phyloP scores from a whole-genome alignment of 2,329 filamentous ascomycete genomes.

The Colletotrichum sublineola region DNA sequence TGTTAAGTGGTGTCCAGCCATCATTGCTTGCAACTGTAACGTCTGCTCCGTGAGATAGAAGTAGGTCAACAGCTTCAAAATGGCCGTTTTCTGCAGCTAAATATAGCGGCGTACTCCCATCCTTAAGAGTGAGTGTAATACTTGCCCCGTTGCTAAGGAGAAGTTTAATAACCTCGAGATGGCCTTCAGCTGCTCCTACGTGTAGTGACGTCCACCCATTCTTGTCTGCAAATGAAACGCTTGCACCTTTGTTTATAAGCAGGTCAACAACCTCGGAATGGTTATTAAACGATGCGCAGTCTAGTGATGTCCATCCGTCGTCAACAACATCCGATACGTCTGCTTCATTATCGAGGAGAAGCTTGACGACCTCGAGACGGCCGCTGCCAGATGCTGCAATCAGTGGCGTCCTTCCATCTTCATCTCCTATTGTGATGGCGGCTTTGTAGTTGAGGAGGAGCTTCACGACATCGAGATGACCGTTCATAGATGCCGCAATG shows the following conservation, averaged over 20 bases:
- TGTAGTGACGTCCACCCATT: too few species aligned
- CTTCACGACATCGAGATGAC: too few species aligned
- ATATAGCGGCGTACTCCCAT: background rate
- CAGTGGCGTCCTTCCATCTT: conserved; percentile 9
- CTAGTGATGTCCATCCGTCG: background rate
- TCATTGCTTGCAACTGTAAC: background rate
- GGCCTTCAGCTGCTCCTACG: too few species aligned
- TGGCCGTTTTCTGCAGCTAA: fast-evolving
- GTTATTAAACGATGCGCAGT: background rate
- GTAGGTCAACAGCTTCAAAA: conserved; percentile 11
- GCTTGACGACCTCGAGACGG: background rate
- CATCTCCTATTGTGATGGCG: too few species aligned
- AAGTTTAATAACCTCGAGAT: background rate
- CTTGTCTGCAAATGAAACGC: too few species aligned
- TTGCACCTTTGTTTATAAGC: too few species aligned
- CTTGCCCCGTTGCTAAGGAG: background rate
- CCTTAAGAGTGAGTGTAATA: too few species aligned
- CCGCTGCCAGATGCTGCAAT: background rate
- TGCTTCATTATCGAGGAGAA: background rate
- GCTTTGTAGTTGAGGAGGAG: too few species aligned
- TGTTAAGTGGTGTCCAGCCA: too few species aligned
- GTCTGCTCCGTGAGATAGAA: conserved; percentile 7
- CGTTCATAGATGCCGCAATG: background rate
- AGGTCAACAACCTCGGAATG: too few species aligned
- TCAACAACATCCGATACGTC: background rate